Percentiles rank a stretch among this genome's conserved stretches.
phyloP scores from a whole-genome alignment of 768 basidiomycete genomes.

The Tylopilus subfusipes region DNA sequence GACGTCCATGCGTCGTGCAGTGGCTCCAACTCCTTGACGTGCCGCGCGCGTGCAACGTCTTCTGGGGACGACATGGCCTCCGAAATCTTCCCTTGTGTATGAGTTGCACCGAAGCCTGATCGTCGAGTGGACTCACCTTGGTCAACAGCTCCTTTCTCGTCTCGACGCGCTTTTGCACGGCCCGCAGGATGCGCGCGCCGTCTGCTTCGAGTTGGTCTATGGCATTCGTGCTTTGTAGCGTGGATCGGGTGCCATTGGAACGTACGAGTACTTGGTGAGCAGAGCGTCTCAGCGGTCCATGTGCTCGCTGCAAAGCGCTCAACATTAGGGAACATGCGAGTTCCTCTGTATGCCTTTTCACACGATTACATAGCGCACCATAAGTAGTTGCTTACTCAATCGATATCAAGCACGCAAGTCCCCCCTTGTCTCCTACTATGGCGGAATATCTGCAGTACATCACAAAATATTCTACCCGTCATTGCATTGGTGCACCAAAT shows the following conservation, averaged over 20 bases:
- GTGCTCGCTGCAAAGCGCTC: constrained; percentile 6
- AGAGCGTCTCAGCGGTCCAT: constrained; percentile 15
- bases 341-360: no score
- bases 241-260: constrained; percentile 10
- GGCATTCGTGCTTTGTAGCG: constrained; percentile 9
- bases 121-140: constrained; percentile 38
- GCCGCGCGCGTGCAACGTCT: constrained; percentile 56
- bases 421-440: no score
- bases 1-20: constrained; percentile 65
- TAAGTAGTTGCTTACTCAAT: no score
- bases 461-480: no score
- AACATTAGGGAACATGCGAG: constrained; percentile 9
- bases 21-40: constrained; percentile 66
- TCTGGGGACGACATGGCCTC: constrained; percentile 50
- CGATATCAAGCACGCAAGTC: no score
- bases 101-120: background rate
- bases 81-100: constrained; percentile 43
- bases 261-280: constrained; percentile 7
- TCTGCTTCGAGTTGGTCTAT: constrained; percentile 36
- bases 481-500: no score
- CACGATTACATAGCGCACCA: no score
- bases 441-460: no score
- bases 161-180: constrained; percentile 53
- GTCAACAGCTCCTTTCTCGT: constrained; percentile 43
- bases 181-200: constrained; percentile 49